These are phyloP conservation scores for Cicer bijugum DNA, from an alignment of 306 rosid genomes.

Conservation along the genomic window DNA sequence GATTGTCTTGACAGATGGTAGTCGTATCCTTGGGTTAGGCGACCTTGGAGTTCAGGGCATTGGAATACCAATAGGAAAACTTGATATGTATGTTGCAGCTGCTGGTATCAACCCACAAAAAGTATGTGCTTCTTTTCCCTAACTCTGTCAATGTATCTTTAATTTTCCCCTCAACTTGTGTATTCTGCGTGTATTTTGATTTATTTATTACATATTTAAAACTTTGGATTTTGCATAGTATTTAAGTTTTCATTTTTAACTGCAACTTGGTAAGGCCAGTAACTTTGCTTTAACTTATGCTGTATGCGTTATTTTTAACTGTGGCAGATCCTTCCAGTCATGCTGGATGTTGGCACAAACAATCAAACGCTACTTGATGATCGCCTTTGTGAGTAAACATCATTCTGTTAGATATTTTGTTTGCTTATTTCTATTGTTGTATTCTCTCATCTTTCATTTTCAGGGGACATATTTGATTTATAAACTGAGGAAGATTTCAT, in stretches of 20 bases:
- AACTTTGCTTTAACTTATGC: slow-evolving; percentile 39
- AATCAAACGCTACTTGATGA: slow-evolving; percentile 89
- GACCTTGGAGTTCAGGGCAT: slow-evolving; percentile 99
- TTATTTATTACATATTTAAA: slow-evolving; percentile 2
- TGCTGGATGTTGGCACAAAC: slow-evolving; percentile 98
- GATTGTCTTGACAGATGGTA: slow-evolving; percentile 98
- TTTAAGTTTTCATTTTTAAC: slow-evolving; percentile 19
- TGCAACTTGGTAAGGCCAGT: slow-evolving; percentile 22
- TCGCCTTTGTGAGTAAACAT: slow-evolving; percentile 77
- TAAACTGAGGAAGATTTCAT: slow-evolving; percentile 21
- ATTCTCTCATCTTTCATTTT: slow-evolving; percentile 27
- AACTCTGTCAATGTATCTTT: slow-evolving; percentile 9
- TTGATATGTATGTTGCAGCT: slow-evolving; percentile 98
- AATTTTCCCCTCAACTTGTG: slow-evolving; percentile 12
- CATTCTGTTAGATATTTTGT: slow-evolving; percentile 26
- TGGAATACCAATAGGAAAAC: slow-evolving; percentile 97
- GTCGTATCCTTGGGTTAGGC: slow-evolving; percentile 98
- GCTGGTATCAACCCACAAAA: slow-evolving; percentile 95
- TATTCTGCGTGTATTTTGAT: slow-evolving; percentile 7
- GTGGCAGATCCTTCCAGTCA: slow-evolving; percentile 88
- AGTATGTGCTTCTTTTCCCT: slow-evolving; percentile 55
- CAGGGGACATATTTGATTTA: slow-evolving; percentile 39
- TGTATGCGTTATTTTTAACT: slow-evolving; percentile 43
- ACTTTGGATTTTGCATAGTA: slow-evolving; percentile 20
- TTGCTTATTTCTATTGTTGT: slow-evolving; percentile 29